phyloP scores from a whole-genome alignment of 1,139 yeast genomes.

The Yamadazyma trypodendri region DNA sequence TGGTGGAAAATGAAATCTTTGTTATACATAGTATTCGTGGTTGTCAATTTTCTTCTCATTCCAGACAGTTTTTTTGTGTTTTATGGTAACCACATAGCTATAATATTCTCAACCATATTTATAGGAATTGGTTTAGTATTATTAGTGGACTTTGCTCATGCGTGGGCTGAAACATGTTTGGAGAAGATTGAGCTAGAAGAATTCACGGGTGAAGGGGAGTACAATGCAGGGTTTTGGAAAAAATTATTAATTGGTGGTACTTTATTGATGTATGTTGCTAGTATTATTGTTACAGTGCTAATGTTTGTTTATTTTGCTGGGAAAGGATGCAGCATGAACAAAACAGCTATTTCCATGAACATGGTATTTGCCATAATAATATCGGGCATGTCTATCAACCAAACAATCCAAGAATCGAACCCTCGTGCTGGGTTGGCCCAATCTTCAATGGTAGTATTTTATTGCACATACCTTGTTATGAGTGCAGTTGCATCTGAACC shows the following conservation, averaged over 20 bases:
- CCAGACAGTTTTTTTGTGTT: conserved; percentile 86
- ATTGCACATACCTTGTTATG: conserved; percentile 88
- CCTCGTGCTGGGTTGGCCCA: conserved; percentile 97
- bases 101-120: conserved; percentile 79
- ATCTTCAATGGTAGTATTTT: conserved; percentile 91
- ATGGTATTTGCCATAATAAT: conserved; percentile 61
- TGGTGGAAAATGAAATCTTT: conserved; percentile 81
- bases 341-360: conserved; percentile 80
- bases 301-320: conserved; percentile 87
- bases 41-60: conserved; percentile 63
- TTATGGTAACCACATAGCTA: conserved; percentile 91
- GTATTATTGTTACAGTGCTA: conserved; percentile 66
- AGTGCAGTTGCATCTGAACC: conserved; percentile 97
- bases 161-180: conserved; percentile 97
- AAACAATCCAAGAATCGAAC: conserved; percentile 84
- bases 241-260: conserved; percentile 83
- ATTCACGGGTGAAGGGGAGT: conserved; percentile 56
- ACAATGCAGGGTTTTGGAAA: conserved; percentile 67
- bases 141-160: conserved; percentile 95
- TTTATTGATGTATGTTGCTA: conserved; percentile 72
- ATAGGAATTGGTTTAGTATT: conserved; percentile 86
- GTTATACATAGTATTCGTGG: conserved; percentile 56
- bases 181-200: conserved; percentile 88
- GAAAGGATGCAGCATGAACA: conserved; percentile 87
- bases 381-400: conserved; percentile 73